Base-by-base conservation (phyloP, 768 basidiomycete genomes). In the Phanerodontia chrysosporium region DNA sequence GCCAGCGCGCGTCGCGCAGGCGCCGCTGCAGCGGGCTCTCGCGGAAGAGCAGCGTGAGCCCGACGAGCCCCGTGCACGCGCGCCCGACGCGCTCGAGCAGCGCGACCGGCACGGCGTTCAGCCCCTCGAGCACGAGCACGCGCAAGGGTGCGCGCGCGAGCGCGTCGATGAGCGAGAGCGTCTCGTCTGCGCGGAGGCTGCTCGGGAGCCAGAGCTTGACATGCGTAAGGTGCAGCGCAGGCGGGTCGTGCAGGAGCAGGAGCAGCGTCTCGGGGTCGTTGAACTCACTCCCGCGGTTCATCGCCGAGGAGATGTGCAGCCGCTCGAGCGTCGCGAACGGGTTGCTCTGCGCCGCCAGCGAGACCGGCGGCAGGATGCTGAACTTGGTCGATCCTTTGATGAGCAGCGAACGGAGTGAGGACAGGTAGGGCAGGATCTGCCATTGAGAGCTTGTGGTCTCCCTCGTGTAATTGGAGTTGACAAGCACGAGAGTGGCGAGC, bases 81-180 rank as follows among this genome's bases (percentile, higher is more conserved):
- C 21, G 3, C 12, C 49, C 55, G 25, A 61, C 53, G 32, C 10
- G 30, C 27, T 57, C 49, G 27, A 61, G 18, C 29, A 58, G 49
- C 2, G 6, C 29, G 5, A 39, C 32, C 4, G 22, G n/a, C 6
- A 42, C 55, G 30, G 32, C 27, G 18, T n/a, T 12, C n/a, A 53
- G 48, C 22, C 60, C 60, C 2, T 61, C 56, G 9, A 61, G 24
- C 9, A 51, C 36, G 27, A 61, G 39, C 44, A 51, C 25, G 13
- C 45, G 28, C n/a, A 60, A 10, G 3, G 58, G 58, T 9, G 53
- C 58, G 24, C 52, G 42, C 9, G 10, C 3, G 24, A 59, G 45
- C 13, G 53, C 51, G 16, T 30, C 3, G 1, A 55, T 13, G 7
- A 55, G 42, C 7, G n/a, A 16, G 10, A 54, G 13, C 22, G 45